These are phyloP conservation scores for Ormosia emarginata DNA, from an alignment of 306 rosid genomes.

Conservation along the genomic window DNA sequence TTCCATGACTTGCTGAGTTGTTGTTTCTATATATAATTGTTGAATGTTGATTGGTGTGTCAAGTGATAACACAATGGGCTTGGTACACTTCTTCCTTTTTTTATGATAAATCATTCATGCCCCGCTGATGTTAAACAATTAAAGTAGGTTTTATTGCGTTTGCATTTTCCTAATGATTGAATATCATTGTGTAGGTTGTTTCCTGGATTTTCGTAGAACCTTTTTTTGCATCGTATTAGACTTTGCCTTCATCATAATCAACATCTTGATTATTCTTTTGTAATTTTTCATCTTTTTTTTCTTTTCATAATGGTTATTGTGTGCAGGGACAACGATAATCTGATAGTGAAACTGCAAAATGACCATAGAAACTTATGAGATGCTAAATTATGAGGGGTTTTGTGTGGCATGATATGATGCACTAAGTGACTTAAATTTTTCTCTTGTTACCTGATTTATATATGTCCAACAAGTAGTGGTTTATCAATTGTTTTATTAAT, in stretches of 20 bases:
- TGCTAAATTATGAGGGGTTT: background rate
- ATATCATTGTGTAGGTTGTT: background rate
- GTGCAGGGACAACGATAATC: background rate
- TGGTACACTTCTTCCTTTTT: background rate
- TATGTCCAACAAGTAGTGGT: background rate
- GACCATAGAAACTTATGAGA: background rate
- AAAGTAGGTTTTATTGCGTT: background rate
- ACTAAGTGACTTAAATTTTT: background rate
- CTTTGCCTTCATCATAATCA: background rate
- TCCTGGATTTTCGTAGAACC: background rate
- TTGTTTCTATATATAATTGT: too few relatives aligned
- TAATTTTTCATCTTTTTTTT: background rate
- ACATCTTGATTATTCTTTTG: background rate
- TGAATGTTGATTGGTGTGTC: background rate
- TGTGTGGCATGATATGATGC: background rate
- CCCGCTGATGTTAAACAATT: background rate
- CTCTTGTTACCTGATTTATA: background rate
- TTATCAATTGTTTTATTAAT: background rate
- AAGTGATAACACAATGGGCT: background rate
- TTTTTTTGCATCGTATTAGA: background rate
- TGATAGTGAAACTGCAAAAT: background rate
- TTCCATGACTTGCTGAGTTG: too few relatives aligned
- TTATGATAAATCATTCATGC: too few relatives aligned
- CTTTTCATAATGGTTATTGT: background rate
- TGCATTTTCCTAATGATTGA: background rate